phyloP scores from a whole-genome alignment of 805 yeast species.

The Wickerhamomyces sydowiorum region DNA sequence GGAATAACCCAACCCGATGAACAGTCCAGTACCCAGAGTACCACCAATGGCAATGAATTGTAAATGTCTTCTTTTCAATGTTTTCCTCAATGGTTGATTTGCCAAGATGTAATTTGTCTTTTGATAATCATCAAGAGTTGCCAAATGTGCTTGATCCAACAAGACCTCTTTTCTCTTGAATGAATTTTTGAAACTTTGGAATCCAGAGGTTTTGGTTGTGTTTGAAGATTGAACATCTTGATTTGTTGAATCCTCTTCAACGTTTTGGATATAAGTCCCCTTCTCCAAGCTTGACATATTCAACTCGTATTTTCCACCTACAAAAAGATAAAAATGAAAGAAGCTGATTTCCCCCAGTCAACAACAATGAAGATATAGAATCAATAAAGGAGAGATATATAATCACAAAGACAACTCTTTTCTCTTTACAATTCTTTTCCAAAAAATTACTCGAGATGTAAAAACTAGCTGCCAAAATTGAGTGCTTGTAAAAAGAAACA shows the following conservation, averaged over 20 bases:
- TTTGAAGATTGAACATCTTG: too few species aligned
- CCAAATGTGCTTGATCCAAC: slow-evolving; percentile 15
- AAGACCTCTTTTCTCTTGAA: slow-evolving; percentile 17
- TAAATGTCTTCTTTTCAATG: slow-evolving; percentile 51
- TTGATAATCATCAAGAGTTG: slow-evolving; percentile 15
- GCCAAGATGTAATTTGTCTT: slow-evolving; percentile 20
- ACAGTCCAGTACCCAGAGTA: slow-evolving; percentile 66
- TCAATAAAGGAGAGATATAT: too few species aligned
- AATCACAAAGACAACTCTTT: too few species aligned
- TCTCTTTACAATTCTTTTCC: too few species aligned
- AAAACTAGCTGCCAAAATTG: too few species aligned
- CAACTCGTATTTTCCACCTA: too few species aligned
- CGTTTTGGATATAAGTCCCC: neutral
- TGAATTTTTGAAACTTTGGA: slow-evolving; percentile 6
- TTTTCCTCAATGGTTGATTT: slow-evolving; percentile 39
- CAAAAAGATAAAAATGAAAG: too few species aligned
- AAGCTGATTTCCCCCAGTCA: too few species aligned
- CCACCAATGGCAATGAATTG: slow-evolving; percentile 71
- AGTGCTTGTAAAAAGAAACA: too few species aligned
- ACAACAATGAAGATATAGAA: too few species aligned
- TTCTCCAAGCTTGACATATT: neutral
- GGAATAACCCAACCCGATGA: slow-evolving; percentile 59
- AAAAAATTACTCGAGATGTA: too few species aligned
- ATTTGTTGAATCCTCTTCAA: neutral
- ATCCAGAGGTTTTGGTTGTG: neutral